Base-by-base conservation (phyloP, 202 grass and related monocot species). In the Bolboschoenoplectus hybrid region DNA sequence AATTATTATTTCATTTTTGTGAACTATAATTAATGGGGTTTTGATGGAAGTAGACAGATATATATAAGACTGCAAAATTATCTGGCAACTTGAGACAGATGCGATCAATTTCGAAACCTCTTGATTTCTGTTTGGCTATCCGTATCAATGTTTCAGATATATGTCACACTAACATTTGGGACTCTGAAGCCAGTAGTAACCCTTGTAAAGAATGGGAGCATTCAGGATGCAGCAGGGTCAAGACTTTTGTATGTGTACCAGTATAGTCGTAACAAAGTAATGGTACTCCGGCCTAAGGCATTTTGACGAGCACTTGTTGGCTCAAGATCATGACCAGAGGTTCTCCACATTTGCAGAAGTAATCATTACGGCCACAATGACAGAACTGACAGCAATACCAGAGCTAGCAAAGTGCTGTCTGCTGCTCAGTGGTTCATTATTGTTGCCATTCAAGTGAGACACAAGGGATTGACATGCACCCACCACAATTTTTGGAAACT, bases 1-100 rank as follows among this genome's bases (percentile, higher is more conserved):
- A 26, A 26, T 26, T 26, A 26, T 58, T 16, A 5, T 58, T 58
- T 13, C 7, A 11, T 36, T 66, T 66, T 66, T 34, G 63, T 11
- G 32, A 66, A 11, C 63, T 36, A 36, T 10, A 66, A 36, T 32
- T 38, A 43, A 43, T 70, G 1, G 11, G 2, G 16, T 70, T 70
- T 70, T 43, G 0, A 70, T 70, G 67, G 40, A 70, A 70, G 67
- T 38, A 44, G 67, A n/a, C 14, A 44, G 67, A 44, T 70, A 70
- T 44, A 44, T 70, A 70, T 44, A 41, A 11, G 39, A 70, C 39
- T n/a, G 36, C 67, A 4, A 66, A 66, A 2, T 2, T 8, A 66
- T 20, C 63, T 66, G 1, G 32, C 9, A 69, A 43, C 36, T 43
- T 70, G 39, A 17, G 39, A 1, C 67, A 70, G 16, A 70, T 4